A percentile compares a stretch with the other conserved stretches of the same genome.
Conservation (phyloP, 2,329 filamentous ascomycete species). For the Talaromyces marneffei region DNA sequence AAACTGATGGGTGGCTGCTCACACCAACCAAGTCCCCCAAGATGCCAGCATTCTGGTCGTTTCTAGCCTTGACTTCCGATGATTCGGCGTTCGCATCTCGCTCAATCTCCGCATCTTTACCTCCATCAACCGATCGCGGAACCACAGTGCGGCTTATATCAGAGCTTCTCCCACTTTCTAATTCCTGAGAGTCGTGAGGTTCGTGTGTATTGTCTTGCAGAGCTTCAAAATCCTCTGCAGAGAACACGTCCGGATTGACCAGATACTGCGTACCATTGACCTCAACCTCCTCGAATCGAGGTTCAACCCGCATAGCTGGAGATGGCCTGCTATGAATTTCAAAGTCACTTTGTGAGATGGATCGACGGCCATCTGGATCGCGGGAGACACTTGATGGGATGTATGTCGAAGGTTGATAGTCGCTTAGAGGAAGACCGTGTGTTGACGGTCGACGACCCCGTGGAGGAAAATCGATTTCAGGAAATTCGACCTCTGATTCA, state of each 20-base stretch:
- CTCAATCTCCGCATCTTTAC: conserved; percentile 19
- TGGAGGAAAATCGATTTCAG: conserved; percentile 14
- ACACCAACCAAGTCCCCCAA: conserved; percentile 23
- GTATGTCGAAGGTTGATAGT: conserved; percentile 13
- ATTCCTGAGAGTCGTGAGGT: conserved; percentile 6
- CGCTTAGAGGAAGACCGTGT: conserved; percentile 10
- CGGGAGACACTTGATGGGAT: conserved; percentile 11
- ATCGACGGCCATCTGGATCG: conserved; percentile 8
- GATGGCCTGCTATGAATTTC: conserved; percentile 8
- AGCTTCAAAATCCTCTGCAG: conserved; percentile 11
- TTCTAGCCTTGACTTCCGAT: not conserved
- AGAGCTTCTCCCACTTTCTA: conserved; percentile 13
- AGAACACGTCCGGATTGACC: conserved; percentile 13
- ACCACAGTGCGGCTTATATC: conserved; percentile 14
- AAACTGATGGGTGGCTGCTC: conserved; percentile 19
- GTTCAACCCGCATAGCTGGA: conserved; percentile 6
- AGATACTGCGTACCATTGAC: conserved; percentile 12
- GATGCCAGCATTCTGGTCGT: conserved; percentile 11
- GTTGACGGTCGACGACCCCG: conserved; percentile 12
- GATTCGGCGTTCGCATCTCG: conserved; percentile 17
- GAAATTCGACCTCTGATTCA: conserved; percentile 2
- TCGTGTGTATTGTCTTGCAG: conserved; percentile 9
- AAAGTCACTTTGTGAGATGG: conserved; percentile 16
- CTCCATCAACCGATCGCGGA: conserved; percentile 1
- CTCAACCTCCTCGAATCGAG: conserved; percentile 13